These are phyloP conservation scores for Polygonum aviculare DNA, from an alignment of 148 eudicot species.

Conservation along the genomic window DNA sequence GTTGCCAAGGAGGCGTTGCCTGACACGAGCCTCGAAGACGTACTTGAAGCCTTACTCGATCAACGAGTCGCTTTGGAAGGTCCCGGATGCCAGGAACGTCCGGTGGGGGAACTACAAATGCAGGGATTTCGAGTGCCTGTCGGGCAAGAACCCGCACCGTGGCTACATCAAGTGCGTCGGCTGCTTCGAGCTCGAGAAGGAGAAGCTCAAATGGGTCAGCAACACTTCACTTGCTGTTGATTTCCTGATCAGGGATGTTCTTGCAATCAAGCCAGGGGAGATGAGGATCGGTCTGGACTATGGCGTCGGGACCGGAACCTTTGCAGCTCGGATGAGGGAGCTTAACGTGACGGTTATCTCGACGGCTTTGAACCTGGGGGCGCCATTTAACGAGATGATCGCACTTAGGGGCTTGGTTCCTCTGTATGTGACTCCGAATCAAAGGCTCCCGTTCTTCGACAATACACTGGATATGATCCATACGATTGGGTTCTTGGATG, in stretches of 20 bases:
- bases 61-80: constrained; percentile 80
- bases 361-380: constrained; percentile 83
- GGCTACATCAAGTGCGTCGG: constrained; percentile 68
- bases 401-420: constrained; percentile 88
- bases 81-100: constrained; percentile 76
- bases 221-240: constrained; percentile 22
- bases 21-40: constrained; percentile 78
- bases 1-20: constrained; percentile 81
- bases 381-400: constrained; percentile 85
- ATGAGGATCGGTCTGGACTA: constrained; percentile 83
- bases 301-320: constrained; percentile 83
- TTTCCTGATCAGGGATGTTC: constrained; percentile 53
- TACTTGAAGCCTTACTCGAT: constrained; percentile 71
- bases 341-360: constrained; percentile 67
- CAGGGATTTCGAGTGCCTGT: constrained; percentile 59
- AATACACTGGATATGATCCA: constrained; percentile 91
- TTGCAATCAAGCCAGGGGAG: constrained; percentile 70
- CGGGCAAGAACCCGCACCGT: constrained; percentile 67
- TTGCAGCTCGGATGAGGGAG: constrained; percentile 93
- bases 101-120: constrained; percentile 85
- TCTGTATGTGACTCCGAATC: constrained; percentile 60
- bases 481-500: constrained; percentile 73
- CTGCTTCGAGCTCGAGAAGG: constrained; percentile 92
- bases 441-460: constrained; percentile 87
- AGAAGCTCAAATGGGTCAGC: constrained; percentile 70